Base-by-base conservation (phyloP, 768 basidiomycete species). In the Auricularia heimuer region DNA sequence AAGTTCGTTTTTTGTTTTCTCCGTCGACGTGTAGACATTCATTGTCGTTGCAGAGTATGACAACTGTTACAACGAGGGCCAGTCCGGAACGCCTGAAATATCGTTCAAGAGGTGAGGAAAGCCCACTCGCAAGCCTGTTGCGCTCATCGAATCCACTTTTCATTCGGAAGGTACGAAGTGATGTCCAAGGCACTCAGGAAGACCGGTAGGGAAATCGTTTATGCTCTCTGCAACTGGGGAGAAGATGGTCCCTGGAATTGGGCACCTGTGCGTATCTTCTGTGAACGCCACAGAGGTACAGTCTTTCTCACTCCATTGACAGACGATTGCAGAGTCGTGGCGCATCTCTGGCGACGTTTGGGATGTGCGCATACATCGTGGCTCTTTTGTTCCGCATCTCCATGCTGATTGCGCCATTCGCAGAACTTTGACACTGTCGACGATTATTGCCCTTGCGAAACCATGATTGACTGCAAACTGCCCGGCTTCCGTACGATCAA, bases 171-270 rank as follows among this genome's bases (percentile, higher is more conserved):
- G 7, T 78, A 73, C 64, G 70, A 70, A 34, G 73, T 75, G 63
- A 78, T 78, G 77, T 75, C 75, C 0, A 65, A 70, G n/a, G 77
- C 77, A 0, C 67, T 78, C 24, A 76, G 75, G 62, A 75, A 72
- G 12, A 78, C 77, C 0, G 77, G 77, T 1, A 68, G 77, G 11
- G 77, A 77, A 4, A 77, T 77, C 39, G 66, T 78, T 4, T 78
- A 76, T 63, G 73, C 75, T 11, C 74, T 77, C 72, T 78, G 77
- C 65, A 76, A 77, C 63, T 78, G 76, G 77, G 77, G 77, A 11
- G 77, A 78, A 61, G 77, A 78, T 63, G 71, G 71, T 0, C 74
- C 77, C 0, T 78, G 77, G 77, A 77, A 77, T 65, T 78, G 75
- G 68, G 77, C 77, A 11, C 37, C 62, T 8, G 69, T 69, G 47